phyloP scores from a whole-genome alignment of 164 flowering plant species.

The Vitis amurensis region DNA sequence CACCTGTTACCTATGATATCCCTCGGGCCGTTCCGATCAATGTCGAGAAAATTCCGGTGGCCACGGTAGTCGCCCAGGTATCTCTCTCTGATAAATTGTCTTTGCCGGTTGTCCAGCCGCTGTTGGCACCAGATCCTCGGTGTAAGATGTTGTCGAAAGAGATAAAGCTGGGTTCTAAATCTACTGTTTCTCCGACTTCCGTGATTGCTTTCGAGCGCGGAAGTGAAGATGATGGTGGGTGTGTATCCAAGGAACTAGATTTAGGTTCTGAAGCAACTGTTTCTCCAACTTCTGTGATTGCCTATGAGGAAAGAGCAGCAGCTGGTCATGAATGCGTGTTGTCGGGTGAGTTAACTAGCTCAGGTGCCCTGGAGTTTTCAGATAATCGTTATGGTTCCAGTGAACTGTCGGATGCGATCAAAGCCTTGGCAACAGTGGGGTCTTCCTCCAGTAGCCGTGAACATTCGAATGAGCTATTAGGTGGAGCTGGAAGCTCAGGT shows the following conservation, averaged over 20 bases:
- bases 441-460: slow-evolving; percentile 30
- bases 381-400: slow-evolving; percentile 30
- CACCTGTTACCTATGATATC: slow-evolving; percentile 48
- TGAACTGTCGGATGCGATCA: slow-evolving; percentile 32
- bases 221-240: slow-evolving; percentile 11
- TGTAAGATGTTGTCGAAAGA: slow-evolving; percentile 35
- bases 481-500: slow-evolving; percentile 32
- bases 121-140: slow-evolving; percentile 30
- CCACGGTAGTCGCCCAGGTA: slow-evolving; percentile 44
- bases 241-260: slow-evolving; percentile 24
- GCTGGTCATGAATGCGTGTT: slow-evolving; percentile 27
- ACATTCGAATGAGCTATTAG: slow-evolving; percentile 31
- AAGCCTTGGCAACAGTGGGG: slow-evolving; percentile 25
- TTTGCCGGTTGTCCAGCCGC: slow-evolving; percentile 61
- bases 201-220: slow-evolving; percentile 39
- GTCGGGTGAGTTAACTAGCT: slow-evolving; percentile 58
- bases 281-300: slow-evolving; percentile 40
- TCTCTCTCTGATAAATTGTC: slow-evolving; percentile 29
- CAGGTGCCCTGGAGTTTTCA: slow-evolving; percentile 31
- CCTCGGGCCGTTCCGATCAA: slow-evolving; percentile 69
- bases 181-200: slow-evolving; percentile 43
- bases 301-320: slow-evolving; percentile 26
- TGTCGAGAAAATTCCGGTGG: slow-evolving; percentile 58
- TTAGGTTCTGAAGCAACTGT: slow-evolving; percentile 31
- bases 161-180: slow-evolving; percentile 16